Conservation (phyloP, 2,329 filamentous ascomycete genomes). For the Talaromyces amestolkiae region DNA sequence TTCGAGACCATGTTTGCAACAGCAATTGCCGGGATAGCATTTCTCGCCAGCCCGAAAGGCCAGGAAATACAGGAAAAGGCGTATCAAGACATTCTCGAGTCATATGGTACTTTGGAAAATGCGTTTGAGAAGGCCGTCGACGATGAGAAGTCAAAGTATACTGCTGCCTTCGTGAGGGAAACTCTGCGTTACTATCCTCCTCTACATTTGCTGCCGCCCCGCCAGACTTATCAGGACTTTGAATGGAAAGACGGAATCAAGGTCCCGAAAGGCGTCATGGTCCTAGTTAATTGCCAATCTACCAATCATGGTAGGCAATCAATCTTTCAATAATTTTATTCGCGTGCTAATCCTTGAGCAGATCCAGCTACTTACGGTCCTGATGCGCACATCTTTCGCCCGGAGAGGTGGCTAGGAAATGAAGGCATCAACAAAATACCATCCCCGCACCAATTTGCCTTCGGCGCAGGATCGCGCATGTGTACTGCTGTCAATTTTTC, state of each 20-base stretch:
- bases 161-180: not conserved
- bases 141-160: not conserved
- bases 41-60: conserved; percentile 21
- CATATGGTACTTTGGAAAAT: not conserved
- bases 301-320: not conserved
- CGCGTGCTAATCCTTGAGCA: not conserved
- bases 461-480: not conserved
- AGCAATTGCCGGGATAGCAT: conserved; percentile 24
- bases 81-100: not conserved
- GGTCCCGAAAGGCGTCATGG: not conserved
- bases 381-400: not conserved
- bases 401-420: not conserved
- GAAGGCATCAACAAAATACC: not conserved
- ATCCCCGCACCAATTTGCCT: not conserved
- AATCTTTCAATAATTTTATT: not conserved
- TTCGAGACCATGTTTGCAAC: conserved; percentile 25
- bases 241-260: not conserved
- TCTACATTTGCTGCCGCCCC: not conserved
- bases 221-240: not conserved
- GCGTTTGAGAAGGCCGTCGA: not conserved
- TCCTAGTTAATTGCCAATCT: not conserved
- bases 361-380: not conserved
- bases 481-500: not conserved
- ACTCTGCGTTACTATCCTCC: not conserved
- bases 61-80: not conserved